Conservation (phyloP, 352 stramenopile species). For the Ophiocytium majus region DNA sequence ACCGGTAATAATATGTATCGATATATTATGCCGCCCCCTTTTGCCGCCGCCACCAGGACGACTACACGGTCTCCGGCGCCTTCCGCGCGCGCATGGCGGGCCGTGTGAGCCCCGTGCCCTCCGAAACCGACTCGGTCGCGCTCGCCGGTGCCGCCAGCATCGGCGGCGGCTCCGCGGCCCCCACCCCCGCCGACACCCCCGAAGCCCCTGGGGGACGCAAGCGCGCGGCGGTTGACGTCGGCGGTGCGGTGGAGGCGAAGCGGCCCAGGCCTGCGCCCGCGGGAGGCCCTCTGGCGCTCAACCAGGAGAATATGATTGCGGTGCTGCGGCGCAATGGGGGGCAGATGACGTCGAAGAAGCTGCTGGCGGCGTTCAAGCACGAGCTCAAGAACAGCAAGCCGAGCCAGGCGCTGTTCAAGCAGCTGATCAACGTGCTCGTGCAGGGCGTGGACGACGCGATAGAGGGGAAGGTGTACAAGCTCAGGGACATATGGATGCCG, state of each 20-base stretch:
- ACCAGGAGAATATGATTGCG: slow-evolving; percentile 15
- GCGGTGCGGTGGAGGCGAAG: neutral
- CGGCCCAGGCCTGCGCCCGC: neutral
- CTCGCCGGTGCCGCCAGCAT: too few relatives aligned
- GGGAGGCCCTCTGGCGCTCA: neutral
- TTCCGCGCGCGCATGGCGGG: neutral
- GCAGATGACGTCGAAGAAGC: slow-evolving; percentile 1
- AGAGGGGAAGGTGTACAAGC: slow-evolving; percentile 16
- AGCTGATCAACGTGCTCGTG: slow-evolving; percentile 2
- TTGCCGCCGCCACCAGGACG: neutral
- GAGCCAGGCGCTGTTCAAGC: slow-evolving; percentile 7
- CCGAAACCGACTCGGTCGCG: neutral
- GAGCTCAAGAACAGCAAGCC: neutral
- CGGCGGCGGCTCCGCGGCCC: neutral
- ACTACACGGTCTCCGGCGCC: neutral
- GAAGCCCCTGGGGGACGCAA: neutral
- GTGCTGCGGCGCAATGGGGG: neutral
- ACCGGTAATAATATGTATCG: too few relatives aligned
- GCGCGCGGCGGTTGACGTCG: neutral
- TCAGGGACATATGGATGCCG: slow-evolving; percentile 7
- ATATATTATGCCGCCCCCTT: too few relatives aligned
- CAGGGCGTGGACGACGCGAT: slow-evolving; percentile 2
- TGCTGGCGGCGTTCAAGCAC: neutral
- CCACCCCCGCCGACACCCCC: neutral
- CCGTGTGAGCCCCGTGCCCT: neutral